Percentiles rank a stretch among this genome's conserved stretches.
Conservation (phyloP, 768 basidiomycete species). For the Mycena crocata region DNA sequence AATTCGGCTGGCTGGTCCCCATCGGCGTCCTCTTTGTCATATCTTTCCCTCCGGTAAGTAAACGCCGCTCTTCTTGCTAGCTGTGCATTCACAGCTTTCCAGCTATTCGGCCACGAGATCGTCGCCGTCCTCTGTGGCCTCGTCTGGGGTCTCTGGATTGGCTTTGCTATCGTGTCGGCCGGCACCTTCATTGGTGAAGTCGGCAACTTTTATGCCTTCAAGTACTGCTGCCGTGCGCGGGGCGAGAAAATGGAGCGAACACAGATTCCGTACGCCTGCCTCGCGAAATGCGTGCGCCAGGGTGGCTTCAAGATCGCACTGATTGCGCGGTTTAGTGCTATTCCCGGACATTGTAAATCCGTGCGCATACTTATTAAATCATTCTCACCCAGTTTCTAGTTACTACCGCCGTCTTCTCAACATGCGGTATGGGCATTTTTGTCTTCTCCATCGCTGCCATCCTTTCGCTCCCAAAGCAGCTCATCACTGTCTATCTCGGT, state of each 20-base stretch:
- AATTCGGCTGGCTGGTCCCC: constrained; percentile 80
- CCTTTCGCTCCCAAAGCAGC: constrained; percentile 89
- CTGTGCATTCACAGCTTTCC: constrained; percentile 4
- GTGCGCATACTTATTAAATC: not conserved
- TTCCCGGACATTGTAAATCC: constrained; percentile 85
- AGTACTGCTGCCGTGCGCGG: constrained; percentile 78
- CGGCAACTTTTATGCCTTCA: constrained; percentile 91
- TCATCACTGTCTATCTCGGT: constrained; percentile 92
- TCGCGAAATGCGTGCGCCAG: constrained; percentile 79
- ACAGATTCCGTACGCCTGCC: constrained; percentile 69
- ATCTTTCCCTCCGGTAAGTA: constrained; percentile 83
- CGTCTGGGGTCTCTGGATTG: constrained; percentile 90
- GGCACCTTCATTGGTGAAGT: constrained; percentile 90
- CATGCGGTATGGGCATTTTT: constrained; percentile 88
- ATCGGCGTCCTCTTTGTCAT: constrained; percentile 86
- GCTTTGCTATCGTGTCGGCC: constrained; percentile 87
- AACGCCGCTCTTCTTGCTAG: not conserved
- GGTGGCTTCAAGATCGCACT: constrained; percentile 90
- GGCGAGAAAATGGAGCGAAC: constrained; percentile 79
- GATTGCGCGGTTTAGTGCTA: constrained; percentile 81
- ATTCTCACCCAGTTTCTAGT: constrained; percentile 56
- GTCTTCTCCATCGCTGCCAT: constrained; percentile 84
- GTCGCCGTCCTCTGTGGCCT: constrained; percentile 89
- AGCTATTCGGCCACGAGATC: constrained; percentile 95
- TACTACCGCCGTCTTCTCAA: constrained; percentile 88